These are phyloP conservation scores for Populus ilicifolia DNA, from an alignment of 345 rosid species.

Conservation along the genomic window DNA sequence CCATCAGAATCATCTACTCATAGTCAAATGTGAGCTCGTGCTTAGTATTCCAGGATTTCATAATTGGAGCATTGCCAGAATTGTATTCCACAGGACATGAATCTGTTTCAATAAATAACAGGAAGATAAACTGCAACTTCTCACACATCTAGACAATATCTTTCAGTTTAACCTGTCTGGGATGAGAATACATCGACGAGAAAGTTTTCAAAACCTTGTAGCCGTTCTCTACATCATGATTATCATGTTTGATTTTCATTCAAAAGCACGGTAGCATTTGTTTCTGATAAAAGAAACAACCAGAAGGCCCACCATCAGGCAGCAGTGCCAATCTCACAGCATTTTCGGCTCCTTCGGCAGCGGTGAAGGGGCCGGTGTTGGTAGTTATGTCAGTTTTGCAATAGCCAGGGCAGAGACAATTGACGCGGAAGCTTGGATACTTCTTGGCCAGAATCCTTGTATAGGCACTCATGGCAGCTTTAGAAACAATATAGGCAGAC, in stretches of 20 bases:
- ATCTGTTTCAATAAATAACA: no score
- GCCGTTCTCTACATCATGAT: background rate
- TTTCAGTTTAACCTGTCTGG: background rate
- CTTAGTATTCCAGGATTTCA: no score
- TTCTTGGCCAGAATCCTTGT: constrained; percentile 38
- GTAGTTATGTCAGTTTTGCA: constrained; percentile 30
- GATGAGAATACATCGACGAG: background rate
- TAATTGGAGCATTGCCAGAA: no score
- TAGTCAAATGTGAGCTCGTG: no score
- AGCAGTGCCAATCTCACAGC: constrained; percentile 31
- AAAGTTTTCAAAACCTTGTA: background rate
- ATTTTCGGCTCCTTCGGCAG: constrained; percentile 33
- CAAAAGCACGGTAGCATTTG: constrained; percentile 7
- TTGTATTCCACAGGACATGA: no score
- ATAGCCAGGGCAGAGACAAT: constrained; percentile 36
- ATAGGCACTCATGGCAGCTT: constrained; percentile 33
- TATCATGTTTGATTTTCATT: background rate
- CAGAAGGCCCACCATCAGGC: constrained; percentile 31
- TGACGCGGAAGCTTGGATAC: constrained; percentile 20
- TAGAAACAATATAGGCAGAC: constrained; percentile 28
- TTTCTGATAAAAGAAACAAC: constrained; percentile 23
- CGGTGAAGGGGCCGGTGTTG: constrained; percentile 20
- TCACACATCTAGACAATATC: background rate
- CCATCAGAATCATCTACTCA: no score
- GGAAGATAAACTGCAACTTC: background rate